phyloP scores from a whole-genome alignment of 495 filamentous ascomycete genomes.

The Penicillium mononematosum region DNA sequence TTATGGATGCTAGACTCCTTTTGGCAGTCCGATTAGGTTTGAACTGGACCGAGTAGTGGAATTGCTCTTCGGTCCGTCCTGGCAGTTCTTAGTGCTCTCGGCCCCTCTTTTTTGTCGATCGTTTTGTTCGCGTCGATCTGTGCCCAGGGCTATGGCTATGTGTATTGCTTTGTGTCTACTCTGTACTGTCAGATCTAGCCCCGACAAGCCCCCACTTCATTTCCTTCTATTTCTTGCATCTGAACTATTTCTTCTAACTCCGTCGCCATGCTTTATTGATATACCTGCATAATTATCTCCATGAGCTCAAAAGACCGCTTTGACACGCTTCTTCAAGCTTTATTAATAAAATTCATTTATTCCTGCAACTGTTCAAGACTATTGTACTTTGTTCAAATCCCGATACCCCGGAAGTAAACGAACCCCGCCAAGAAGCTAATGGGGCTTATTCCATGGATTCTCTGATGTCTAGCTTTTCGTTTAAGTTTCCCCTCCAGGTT shows the following conservation, averaged over 20 bases:
- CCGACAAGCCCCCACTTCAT: neutral
- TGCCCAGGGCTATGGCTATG: no score
- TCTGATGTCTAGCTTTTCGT: neutral
- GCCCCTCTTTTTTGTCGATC: slow-evolving; percentile 14
- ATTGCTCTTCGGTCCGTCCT: neutral
- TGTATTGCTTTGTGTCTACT: neutral
- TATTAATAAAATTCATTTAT: slow-evolving; percentile 5
- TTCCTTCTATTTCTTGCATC: slow-evolving; percentile 7
- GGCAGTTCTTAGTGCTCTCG: neutral
- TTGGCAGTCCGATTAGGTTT: slow-evolving; percentile 1
- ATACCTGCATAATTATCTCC: slow-evolving; percentile 5
- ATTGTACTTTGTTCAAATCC: neutral
- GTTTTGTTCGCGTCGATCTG: slow-evolving; percentile 21
- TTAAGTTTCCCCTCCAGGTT: neutral
- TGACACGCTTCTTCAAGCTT: slow-evolving; percentile 10
- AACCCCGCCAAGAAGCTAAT: neutral
- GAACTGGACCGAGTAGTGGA: neutral
- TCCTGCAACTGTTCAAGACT: neutral
- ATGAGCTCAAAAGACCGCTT: slow-evolving; percentile 14
- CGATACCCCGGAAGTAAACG: neutral
- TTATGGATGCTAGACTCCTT: neutral
- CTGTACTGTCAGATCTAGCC: slow-evolving; percentile 15
- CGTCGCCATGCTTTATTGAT: slow-evolving; percentile 7
- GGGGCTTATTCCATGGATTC: neutral
- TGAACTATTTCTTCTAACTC: neutral